A percentile compares a stretch with the other conserved stretches of the same genome.
Evolutionary conservation across 1,284 basidiomycete genomes (phyloP).

Genomic region (Rhodotorula sp.): DNA sequence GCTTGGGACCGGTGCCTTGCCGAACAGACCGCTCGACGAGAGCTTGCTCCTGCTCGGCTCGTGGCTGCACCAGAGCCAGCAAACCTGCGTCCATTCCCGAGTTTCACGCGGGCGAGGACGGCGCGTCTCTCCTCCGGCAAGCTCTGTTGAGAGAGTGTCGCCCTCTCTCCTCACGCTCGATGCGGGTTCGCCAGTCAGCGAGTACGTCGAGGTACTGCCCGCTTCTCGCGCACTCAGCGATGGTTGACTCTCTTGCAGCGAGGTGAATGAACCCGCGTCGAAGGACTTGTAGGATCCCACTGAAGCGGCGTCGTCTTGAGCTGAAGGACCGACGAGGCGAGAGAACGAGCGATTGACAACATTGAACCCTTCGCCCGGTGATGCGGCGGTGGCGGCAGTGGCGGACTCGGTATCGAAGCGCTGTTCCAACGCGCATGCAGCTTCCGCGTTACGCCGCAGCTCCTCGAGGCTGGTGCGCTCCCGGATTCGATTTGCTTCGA

Average conservation of each 20-base stretch:
- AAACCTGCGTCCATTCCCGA: constrained; percentile 39
- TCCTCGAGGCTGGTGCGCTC: constrained; percentile 18
- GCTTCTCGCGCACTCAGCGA: background rate
- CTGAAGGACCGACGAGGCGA: background rate
- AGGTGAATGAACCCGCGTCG: background rate
- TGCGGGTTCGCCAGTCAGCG: background rate
- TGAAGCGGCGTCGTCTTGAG: background rate
- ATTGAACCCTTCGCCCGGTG: background rate
- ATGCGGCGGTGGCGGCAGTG: background rate
- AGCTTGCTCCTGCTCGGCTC: background rate
- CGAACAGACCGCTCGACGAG: constrained; percentile 18
- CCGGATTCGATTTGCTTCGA: constrained; percentile 22
- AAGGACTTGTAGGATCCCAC: background rate
- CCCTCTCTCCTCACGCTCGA: background rate
- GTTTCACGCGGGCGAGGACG: constrained; percentile 26
- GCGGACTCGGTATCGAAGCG: background rate
- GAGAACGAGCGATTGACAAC: background rate
- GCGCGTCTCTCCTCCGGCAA: background rate
- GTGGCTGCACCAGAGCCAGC: constrained; percentile 30
- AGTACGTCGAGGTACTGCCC: background rate
- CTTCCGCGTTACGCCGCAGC: background rate
- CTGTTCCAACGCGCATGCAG: constrained; percentile 2
- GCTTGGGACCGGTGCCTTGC: constrained; percentile 37
- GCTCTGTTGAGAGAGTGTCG: constrained; percentile 8
- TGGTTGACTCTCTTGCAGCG: background rate